phyloP scores from a whole-genome alignment of 257 asterid genomes.

The Scutellaria galericulata region DNA sequence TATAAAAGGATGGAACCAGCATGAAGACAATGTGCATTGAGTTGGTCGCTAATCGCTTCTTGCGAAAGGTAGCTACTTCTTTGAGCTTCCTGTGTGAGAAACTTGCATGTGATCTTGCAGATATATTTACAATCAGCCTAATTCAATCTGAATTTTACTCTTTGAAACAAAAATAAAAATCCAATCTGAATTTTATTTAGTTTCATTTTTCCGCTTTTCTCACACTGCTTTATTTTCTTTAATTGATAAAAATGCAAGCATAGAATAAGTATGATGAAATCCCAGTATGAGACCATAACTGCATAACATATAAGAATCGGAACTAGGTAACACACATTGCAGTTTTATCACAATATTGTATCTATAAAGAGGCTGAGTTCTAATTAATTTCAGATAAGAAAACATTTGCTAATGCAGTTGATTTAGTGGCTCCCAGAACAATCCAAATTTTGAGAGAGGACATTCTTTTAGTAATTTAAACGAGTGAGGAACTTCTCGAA shows the following conservation, averaged over 20 bases:
- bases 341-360: not conserved
- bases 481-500: not conserved
- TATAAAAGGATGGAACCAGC: slow-evolving; percentile 56
- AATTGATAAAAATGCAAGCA: not conserved
- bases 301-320: not conserved
- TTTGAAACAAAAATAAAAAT: too few relatives aligned
- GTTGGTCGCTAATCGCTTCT: slow-evolving; percentile 95
- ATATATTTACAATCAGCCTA: slow-evolving; percentile 5
- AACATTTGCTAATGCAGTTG: not conserved
- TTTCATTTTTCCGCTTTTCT: not conserved
- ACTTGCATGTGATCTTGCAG: not conserved
- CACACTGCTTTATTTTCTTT: not conserved
- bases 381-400: slow-evolving; percentile 4
- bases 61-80: slow-evolving; percentile 75
- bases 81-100: slow-evolving; percentile 32
- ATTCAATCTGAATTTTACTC: not conserved
- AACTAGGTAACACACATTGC: not conserved
- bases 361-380: not conserved
- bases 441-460: not conserved
- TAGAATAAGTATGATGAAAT: not conserved
- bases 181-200: not conserved
- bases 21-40: slow-evolving; percentile 80
- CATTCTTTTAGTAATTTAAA: not conserved
- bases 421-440: slow-evolving; percentile 4
- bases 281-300: not conserved